These are phyloP conservation scores for Elongisporangium senticosum DNA, from an alignment of 352 stramenopile species.

Conservation along the genomic window DNA sequence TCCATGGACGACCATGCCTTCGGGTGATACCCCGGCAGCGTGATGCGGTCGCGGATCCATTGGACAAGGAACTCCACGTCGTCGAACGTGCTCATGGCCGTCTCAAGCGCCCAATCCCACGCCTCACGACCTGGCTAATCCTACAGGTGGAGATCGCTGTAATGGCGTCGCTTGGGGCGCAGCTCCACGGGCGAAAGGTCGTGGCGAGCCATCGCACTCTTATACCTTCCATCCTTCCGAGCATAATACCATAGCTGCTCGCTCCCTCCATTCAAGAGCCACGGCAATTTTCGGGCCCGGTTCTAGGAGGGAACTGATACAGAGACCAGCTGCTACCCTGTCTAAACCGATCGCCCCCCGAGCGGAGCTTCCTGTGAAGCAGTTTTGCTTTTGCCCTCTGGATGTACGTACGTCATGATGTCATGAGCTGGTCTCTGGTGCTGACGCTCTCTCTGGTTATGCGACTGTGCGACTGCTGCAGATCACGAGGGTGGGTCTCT, in stretches of 20 bases:
- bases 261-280: not conserved
- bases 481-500: not conserved
- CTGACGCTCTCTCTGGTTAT: not conserved
- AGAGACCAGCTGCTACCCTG: not conserved
- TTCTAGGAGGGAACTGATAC: not conserved
- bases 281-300: not conserved
- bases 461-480: not conserved
- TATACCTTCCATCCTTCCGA: not conserved
- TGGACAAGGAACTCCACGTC: slow-evolving; percentile 80
- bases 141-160: not conserved
- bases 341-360: not conserved
- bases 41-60: slow-evolving; percentile 82
- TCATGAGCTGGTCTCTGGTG: slow-evolving; percentile 1
- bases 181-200: not conserved
- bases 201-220: not conserved
- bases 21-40: slow-evolving; percentile 57
- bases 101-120: too few species aligned
- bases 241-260: too few species aligned
- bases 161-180: not conserved
- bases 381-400: not conserved
- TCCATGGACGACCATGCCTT: slow-evolving; percentile 75
- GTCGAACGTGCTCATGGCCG: slow-evolving; percentile 73
- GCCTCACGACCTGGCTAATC: not conserved
- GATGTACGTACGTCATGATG: not conserved
- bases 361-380: not conserved